Evolutionary conservation across 2,329 filamentous ascomycete genomes (phyloP).

Genomic region (Arthrobotrys iridis): DNA sequence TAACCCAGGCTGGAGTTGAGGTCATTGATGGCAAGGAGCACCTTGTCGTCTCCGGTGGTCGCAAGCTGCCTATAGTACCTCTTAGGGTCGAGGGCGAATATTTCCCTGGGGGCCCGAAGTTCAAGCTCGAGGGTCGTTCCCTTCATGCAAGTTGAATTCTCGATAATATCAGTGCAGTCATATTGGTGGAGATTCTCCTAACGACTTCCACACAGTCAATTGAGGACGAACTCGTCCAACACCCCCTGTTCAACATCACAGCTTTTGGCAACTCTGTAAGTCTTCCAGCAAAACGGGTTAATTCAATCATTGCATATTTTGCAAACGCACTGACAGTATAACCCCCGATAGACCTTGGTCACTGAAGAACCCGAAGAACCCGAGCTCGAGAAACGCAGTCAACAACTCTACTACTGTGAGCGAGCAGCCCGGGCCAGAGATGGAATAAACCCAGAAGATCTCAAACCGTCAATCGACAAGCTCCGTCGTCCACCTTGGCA

Average conservation of each 20-base stretch:
- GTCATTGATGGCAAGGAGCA: background rate
- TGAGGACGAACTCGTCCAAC: background rate
- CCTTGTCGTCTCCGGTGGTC: background rate
- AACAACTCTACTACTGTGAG: constrained; percentile 21
- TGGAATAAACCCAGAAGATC: constrained; percentile 1
- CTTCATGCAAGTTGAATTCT: constrained; percentile 34
- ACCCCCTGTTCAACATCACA: background rate
- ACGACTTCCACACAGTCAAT: background rate
- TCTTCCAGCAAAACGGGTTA: background rate
- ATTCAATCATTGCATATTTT: background rate
- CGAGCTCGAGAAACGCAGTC: background rate
- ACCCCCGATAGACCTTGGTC: background rate
- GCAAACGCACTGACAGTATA: background rate
- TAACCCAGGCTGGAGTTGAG: background rate
- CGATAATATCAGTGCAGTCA: too few relatives aligned
- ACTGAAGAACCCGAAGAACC: background rate
- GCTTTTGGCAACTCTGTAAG: constrained; percentile 12
- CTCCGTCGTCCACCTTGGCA: constrained; percentile 7
- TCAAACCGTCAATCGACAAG: constrained; percentile 7
- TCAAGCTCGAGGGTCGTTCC: background rate
- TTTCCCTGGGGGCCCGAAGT: constrained; percentile 24
- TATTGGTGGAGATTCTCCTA: background rate
- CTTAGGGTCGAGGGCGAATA: constrained; percentile 28
- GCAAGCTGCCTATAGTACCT: background rate
- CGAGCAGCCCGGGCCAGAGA: background rate